These are phyloP conservation scores for Citrus glauca DNA, from an alignment of 345 rosid species.

Conservation along the genomic window DNA sequence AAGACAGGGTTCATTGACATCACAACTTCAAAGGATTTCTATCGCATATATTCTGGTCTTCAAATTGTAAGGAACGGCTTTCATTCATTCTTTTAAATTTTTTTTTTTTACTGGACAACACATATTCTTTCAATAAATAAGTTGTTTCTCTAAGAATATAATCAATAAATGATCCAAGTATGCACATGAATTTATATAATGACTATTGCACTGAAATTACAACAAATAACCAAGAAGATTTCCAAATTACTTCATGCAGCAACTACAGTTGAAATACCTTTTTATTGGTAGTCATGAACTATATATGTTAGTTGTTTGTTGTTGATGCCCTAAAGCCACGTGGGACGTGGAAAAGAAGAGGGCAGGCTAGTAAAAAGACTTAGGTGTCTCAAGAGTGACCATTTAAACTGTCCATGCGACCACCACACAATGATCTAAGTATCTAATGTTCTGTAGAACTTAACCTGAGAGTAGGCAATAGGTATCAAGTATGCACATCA, in stretches of 20 bases:
- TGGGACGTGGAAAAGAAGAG: not conserved
- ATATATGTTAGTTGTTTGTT: not conserved
- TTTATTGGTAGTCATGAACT: not conserved
- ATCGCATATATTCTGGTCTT: constrained; percentile 93
- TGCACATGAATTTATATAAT: too few relatives aligned
- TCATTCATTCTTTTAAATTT: too few relatives aligned
- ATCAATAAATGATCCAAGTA: too few relatives aligned
- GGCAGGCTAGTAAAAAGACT: not conserved
- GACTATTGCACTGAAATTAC: too few relatives aligned
- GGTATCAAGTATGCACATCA: not conserved
- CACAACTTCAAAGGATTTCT: constrained; percentile 93
- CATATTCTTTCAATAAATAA: not conserved
- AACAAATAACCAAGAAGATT: too few relatives aligned
- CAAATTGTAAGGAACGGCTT: constrained; percentile 65
- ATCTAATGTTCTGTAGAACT: not conserved
- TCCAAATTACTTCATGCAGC: too few relatives aligned
- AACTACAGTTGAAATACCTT: not conserved
- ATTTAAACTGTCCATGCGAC: not conserved
- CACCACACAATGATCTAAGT: not conserved
- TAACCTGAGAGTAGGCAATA: not conserved
- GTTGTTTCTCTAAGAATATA: too few relatives aligned
- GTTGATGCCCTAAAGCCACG: not conserved
- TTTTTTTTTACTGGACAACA: too few relatives aligned
- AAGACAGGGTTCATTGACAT: constrained; percentile 96
- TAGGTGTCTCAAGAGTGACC: not conserved